Percentiles rank a stretch among this genome's conserved stretches.
phyloP scores from a whole-genome alignment of 2,329 filamentous ascomycete genomes.

The Fusarium acutatum region DNA sequence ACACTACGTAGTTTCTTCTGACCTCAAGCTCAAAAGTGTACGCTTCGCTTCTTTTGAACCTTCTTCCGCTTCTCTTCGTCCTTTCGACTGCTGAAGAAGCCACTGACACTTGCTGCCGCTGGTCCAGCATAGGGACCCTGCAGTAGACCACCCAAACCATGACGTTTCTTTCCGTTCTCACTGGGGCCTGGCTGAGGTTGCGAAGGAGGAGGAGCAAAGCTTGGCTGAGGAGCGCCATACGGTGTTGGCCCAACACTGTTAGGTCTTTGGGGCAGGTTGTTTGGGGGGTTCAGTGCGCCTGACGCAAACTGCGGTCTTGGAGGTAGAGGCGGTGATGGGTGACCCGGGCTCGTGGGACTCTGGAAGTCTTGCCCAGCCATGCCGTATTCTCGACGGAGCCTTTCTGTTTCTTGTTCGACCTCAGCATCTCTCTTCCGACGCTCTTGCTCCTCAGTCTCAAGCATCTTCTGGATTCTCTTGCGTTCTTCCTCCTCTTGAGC shows the following conservation, averaged over 20 bases:
- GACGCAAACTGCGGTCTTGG: conserved; percentile 41
- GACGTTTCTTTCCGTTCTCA: conserved; percentile 36
- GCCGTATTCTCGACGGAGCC: conserved; percentile 75
- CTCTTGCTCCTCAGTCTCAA: conserved; percentile 72
- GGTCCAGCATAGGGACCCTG: conserved; percentile 48
- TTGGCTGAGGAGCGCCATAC: conserved; percentile 26
- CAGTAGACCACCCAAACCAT: conserved; percentile 44
- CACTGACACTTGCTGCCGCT: conserved; percentile 56
- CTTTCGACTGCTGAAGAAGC: conserved; percentile 50
- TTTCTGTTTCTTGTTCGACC: conserved; percentile 83
- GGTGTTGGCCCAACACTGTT: conserved; percentile 56
- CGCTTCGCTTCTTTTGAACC: conserved; percentile 58
- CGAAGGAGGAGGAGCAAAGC: conserved; percentile 37
- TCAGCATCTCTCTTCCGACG: conserved; percentile 62
- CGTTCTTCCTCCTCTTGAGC: conserved; percentile 64
- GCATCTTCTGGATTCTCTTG: conserved; percentile 68
- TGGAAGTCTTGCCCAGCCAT: conserved; percentile 55
- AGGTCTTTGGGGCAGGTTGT: conserved; percentile 54
- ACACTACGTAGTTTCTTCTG: background rate
- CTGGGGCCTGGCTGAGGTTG: conserved; percentile 27
- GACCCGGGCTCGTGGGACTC: conserved; percentile 32
- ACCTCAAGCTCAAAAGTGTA: conserved; percentile 49
- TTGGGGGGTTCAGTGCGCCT: conserved; percentile 32
- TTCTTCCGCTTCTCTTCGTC: conserved; percentile 54
- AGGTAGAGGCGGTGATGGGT: conserved; percentile 47